Percentiles rank a stretch among this genome's conserved stretches.
Conservation (phyloP, 1,284 basidiomycete species). For the Trametes pubescens region DNA sequence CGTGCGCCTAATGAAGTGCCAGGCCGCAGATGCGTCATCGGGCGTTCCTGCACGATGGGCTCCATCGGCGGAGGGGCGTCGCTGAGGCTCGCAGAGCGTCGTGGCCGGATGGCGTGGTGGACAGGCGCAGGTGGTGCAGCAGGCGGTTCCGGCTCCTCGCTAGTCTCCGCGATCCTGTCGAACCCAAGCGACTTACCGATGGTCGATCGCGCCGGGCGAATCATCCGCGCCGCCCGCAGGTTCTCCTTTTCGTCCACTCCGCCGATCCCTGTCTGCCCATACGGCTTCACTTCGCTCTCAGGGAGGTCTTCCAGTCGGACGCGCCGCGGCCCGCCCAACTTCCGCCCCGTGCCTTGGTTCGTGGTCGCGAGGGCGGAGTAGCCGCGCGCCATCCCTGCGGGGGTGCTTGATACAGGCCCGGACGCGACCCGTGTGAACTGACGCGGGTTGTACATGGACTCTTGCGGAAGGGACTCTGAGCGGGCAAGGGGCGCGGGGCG, state of each 20-base stretch:
- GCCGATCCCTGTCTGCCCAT: slow-evolving; percentile 26
- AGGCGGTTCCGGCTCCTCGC: slow-evolving; percentile 23
- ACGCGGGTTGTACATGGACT: slow-evolving; percentile 45
- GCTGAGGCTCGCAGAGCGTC: slow-evolving; percentile 75
- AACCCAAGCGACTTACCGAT: slow-evolving; percentile 29
- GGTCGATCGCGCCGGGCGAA: slow-evolving; percentile 22
- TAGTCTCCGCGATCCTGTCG: slow-evolving; percentile 33
- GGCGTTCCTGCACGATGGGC: slow-evolving; percentile 38
- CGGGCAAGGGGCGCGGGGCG: slow-evolving; percentile 64
- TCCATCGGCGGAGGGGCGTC: slow-evolving; percentile 47
- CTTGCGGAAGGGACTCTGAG: slow-evolving; percentile 62
- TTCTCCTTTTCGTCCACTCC: slow-evolving; percentile 46
- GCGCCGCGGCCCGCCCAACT: slow-evolving; percentile 49
- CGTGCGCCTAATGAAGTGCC: slow-evolving; percentile 62
- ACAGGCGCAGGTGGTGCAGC: not conserved
- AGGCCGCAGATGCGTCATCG: slow-evolving; percentile 48
- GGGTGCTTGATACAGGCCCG: slow-evolving; percentile 49
- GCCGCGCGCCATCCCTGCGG: slow-evolving; percentile 43
- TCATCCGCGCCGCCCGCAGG: slow-evolving; percentile 37
- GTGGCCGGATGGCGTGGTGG: slow-evolving; percentile 51
- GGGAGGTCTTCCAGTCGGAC: slow-evolving; percentile 51
- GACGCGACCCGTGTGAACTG: slow-evolving; percentile 71
- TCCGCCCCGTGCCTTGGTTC: slow-evolving; percentile 46
- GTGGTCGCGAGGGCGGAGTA: slow-evolving; percentile 37
- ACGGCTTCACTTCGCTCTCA: slow-evolving; percentile 41